Conservation (phyloP, 257 asterid species). For the Nicotiana tomentosiformis region DNA sequence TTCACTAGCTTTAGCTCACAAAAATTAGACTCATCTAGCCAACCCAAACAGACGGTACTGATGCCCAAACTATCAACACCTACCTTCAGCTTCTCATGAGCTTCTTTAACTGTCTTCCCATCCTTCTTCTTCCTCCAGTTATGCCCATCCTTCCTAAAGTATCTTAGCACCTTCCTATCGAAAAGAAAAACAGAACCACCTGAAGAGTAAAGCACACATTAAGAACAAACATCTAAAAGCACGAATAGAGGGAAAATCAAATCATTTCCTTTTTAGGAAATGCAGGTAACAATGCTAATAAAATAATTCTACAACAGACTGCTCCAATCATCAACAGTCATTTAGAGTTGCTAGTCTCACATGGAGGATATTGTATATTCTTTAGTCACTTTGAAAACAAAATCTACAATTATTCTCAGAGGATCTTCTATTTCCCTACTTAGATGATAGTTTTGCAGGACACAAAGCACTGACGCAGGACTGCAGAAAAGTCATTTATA, state of each 20-base stretch:
- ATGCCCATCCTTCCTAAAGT: conserved; percentile 95
- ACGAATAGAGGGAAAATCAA: not conserved
- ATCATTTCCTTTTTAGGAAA: not conserved
- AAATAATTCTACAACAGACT: not conserved
- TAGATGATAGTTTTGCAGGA: not conserved
- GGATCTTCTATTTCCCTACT: conserved; percentile 1
- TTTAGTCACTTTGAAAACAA: not conserved
- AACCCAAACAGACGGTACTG: not conserved
- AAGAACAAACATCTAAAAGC: conserved; percentile 9
- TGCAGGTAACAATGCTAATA: not conserved
- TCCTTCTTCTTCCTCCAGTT: conserved; percentile 96
- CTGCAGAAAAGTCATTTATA: not conserved
- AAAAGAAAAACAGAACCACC: conserved; percentile 98
- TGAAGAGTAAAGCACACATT: conserved; percentile 26
- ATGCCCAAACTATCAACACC: conserved; percentile 16
- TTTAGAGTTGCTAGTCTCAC: not conserved
- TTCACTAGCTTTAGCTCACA: not conserved
- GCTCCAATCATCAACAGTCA: not conserved
- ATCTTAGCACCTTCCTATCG: conserved; percentile 85
- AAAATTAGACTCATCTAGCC: not conserved
- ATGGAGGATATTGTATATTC: not conserved
- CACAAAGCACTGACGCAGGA: not conserved
- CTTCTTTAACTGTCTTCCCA: conserved; percentile 96
- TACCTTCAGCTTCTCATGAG: conserved; percentile 96
- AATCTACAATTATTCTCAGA: not conserved